Percentiles rank a stretch among this genome's conserved stretches.
phyloP scores from a whole-genome alignment of 73 alveolate genomes.

The Symbiodinium pilosum region DNA sequence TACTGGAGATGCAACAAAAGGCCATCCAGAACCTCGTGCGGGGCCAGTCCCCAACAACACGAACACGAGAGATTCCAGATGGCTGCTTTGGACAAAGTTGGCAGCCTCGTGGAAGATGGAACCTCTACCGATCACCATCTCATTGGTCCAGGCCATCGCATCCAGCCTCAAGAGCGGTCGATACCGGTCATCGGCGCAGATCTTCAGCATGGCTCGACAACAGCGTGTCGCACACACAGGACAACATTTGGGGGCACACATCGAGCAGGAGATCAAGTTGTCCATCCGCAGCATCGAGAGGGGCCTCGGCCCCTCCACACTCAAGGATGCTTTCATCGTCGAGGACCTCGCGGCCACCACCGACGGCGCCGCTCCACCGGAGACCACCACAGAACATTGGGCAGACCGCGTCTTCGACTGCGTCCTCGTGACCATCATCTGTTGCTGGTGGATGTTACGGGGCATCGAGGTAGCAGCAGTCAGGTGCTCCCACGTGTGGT shows the following conservation, averaged over 20 bases:
- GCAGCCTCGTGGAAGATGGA: background rate
- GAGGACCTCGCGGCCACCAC: background rate
- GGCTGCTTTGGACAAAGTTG: background rate
- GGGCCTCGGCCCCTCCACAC: background rate
- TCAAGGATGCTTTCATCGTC: background rate
- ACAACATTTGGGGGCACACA: background rate
- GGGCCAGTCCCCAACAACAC: too few relatives aligned
- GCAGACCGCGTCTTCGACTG: background rate
- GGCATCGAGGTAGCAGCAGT: background rate
- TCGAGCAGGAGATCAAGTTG: background rate
- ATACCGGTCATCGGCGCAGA: background rate
- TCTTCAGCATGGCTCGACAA: background rate
- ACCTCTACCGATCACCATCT: background rate
- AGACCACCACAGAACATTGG: background rate
- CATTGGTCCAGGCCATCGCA: background rate
- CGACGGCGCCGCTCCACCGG: background rate
- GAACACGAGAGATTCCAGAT: background rate
- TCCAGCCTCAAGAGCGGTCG: background rate
- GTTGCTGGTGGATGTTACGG: conserved; percentile 21
- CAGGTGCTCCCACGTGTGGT: background rate
- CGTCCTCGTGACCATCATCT: background rate
- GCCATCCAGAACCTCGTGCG: too few relatives aligned
- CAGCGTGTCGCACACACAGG: background rate
- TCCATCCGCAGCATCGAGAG: background rate
- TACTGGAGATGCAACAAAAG: too few relatives aligned